phyloP scores from a whole-genome alignment of 345 rosid species.

The Salix koriyanagi region DNA sequence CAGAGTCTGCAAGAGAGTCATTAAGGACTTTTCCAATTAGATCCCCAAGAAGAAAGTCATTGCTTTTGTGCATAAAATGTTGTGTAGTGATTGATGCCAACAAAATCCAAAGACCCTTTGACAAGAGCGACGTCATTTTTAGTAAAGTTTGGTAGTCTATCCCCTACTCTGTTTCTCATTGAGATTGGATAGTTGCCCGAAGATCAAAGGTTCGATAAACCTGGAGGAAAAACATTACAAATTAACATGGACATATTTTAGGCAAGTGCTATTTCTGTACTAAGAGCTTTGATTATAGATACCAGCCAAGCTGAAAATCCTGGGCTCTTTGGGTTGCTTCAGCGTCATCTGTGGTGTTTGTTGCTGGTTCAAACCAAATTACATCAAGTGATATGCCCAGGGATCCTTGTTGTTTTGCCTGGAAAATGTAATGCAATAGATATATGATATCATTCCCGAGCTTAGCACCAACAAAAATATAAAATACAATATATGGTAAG shows the following conservation, averaged over 20 bases:
- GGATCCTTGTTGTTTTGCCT: constrained; percentile 72
- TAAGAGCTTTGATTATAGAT: not conserved
- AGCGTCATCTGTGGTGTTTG: constrained; percentile 50
- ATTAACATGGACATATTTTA: not conserved
- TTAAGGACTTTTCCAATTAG: constrained; percentile 41
- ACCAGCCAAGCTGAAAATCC: constrained; percentile 99
- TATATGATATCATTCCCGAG: not conserved
- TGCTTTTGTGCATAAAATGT: constrained; percentile 58
- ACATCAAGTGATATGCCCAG: constrained; percentile 73
- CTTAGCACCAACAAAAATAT: not conserved
- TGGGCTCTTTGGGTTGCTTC: constrained; percentile 91
- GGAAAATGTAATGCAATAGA: not conserved
- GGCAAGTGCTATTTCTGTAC: not conserved
- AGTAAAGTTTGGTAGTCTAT: constrained; percentile 67
- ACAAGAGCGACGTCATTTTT: constrained; percentile 48
- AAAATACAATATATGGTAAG: not conserved
- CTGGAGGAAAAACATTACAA: constrained; percentile 23
- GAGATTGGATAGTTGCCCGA: constrained; percentile 86
- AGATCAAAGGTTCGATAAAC: constrained; percentile 82
- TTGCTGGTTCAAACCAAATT: constrained; percentile 70
- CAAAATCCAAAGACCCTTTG: constrained; percentile 84
- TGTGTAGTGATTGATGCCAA: constrained; percentile 94
- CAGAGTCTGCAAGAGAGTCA: constrained; percentile 72
- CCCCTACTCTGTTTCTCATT: constrained; percentile 72
- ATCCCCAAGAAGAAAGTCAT: constrained; percentile 12